These are phyloP conservation scores for Fusarium anguioides DNA, from an alignment of 2,329 filamentous ascomycete genomes.

Conservation along the genomic window DNA sequence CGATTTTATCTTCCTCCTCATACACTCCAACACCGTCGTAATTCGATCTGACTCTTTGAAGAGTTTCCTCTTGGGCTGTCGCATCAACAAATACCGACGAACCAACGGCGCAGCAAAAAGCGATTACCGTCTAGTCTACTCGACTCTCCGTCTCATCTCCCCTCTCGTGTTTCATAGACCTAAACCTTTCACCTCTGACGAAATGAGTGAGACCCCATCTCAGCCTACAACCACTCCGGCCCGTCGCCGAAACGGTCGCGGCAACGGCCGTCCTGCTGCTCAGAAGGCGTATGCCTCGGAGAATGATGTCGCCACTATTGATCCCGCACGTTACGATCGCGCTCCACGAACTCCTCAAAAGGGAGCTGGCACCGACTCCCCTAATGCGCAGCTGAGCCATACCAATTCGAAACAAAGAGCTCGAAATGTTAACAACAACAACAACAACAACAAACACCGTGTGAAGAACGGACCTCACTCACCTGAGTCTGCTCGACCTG, in stretches of 20 bases:
- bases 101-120: conserved; percentile 13
- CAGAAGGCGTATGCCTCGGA: conserved; percentile 70
- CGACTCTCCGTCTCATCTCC: not conserved
- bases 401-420: conserved; percentile 47
- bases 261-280: conserved; percentile 53
- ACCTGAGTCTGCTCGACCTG: conserved; percentile 55
- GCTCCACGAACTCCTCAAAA: conserved; percentile 62
- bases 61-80: conserved; percentile 18
- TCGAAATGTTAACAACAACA: conserved; percentile 36
- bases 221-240: conserved; percentile 51
- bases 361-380: conserved; percentile 49
- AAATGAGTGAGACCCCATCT: conserved; percentile 50
- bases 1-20: conserved; percentile 27
- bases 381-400: conserved; percentile 46
- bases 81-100: conserved; percentile 14
- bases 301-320: conserved; percentile 57
- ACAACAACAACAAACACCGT: conserved; percentile 47
- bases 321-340: conserved; percentile 49
- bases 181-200: conserved; percentile 20
- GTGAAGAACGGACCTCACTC: conserved; percentile 51
- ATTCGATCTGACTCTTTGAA: conserved; percentile 5
- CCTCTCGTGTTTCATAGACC: conserved; percentile 2
- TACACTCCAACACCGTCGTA: conserved; percentile 39
- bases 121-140: not conserved
- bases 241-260: conserved; percentile 55